Conservation (phyloP, 2,329 filamentous ascomycete genomes). For the Ophiostoma ips region DNA sequence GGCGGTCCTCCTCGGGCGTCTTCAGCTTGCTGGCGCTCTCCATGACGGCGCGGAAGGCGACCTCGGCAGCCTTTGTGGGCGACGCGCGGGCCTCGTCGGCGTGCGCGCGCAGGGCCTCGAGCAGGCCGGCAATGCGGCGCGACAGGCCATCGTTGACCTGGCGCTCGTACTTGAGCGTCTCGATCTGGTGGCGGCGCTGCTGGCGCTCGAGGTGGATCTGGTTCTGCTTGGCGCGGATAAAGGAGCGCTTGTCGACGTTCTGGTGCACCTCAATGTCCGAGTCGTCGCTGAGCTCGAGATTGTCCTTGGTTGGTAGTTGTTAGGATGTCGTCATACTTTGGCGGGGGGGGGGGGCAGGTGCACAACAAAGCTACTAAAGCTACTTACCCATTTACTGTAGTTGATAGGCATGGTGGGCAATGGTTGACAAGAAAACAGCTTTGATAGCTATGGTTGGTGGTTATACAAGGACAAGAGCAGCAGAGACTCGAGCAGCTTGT, state of each 20-base stretch:
- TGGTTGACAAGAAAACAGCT: too few relatives aligned
- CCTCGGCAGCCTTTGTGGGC: constrained; percentile 40
- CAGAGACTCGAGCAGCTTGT: neutral
- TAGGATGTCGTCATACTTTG: too few relatives aligned
- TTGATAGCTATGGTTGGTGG: too few relatives aligned
- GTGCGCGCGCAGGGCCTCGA: constrained; percentile 61
- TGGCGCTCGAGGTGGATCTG: constrained; percentile 89
- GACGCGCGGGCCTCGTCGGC: constrained; percentile 47
- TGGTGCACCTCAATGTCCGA: constrained; percentile 97
- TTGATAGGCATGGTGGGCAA: constrained; percentile 30
- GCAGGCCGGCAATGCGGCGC: constrained; percentile 65
- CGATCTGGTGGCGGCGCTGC: constrained; percentile 77
- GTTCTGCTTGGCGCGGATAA: constrained; percentile 94
- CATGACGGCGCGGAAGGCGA: constrained; percentile 82
- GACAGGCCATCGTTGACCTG: constrained; percentile 86
- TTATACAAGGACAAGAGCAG: neutral
- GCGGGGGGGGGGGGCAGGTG: neutral
- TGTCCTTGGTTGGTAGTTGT: too few relatives aligned
- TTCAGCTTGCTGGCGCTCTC: constrained; percentile 55
- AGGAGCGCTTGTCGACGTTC: constrained; percentile 96
- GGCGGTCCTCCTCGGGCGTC: constrained; percentile 55
- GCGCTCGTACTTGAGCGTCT: constrained; percentile 82
- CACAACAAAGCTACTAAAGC: neutral
- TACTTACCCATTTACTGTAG: constrained; percentile 52
- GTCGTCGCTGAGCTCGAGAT: constrained; percentile 93